Evolutionary conservation across 257 asterid genomes (phyloP).

Genomic region (Salvia rosmarinus): DNA sequence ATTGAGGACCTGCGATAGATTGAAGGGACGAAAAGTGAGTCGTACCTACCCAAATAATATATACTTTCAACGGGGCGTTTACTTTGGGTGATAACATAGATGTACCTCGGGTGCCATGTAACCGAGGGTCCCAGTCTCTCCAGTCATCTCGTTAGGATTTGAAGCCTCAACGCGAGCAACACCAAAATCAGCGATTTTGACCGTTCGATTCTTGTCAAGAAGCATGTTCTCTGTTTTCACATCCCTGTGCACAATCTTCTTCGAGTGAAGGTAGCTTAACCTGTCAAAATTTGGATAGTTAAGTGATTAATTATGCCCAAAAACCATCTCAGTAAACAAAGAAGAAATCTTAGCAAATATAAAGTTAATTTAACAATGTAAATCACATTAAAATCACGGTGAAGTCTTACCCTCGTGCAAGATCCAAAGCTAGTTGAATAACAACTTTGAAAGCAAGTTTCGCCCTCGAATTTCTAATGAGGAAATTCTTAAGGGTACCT

Average conservation of each 20-base stretch:
- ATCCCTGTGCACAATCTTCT: slow-evolving; percentile 85
- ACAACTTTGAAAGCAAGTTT: slow-evolving; percentile 83
- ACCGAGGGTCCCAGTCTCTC: slow-evolving; percentile 94
- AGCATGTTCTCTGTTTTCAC: slow-evolving; percentile 93
- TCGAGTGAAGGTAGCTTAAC: slow-evolving; percentile 74
- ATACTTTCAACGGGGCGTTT: too few relatives aligned
- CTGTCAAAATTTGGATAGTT: slow-evolving; percentile 37
- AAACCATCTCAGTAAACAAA: too few relatives aligned
- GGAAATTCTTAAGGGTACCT: slow-evolving; percentile 58
- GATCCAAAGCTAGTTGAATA: slow-evolving; percentile 75
- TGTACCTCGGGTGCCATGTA: slow-evolving; percentile 95
- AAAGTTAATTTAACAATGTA: background rate
- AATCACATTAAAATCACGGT: background rate
- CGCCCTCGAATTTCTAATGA: slow-evolving; percentile 67
- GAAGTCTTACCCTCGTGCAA: slow-evolving; percentile 70
- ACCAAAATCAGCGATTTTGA: slow-evolving; percentile 90
- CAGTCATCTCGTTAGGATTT: slow-evolving; percentile 93
- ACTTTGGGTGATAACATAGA: too few relatives aligned
- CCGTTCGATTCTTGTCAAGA: slow-evolving; percentile 65
- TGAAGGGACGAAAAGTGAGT: background rate
- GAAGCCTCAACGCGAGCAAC: slow-evolving; percentile 94
- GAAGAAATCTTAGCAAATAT: background rate
- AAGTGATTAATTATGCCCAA: background rate
- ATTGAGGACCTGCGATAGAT: slow-evolving; percentile 62
- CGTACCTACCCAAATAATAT: too few relatives aligned